Base-by-base conservation (phyloP, 768 basidiomycete genomes). In the Cyclocybe aegerita region DNA sequence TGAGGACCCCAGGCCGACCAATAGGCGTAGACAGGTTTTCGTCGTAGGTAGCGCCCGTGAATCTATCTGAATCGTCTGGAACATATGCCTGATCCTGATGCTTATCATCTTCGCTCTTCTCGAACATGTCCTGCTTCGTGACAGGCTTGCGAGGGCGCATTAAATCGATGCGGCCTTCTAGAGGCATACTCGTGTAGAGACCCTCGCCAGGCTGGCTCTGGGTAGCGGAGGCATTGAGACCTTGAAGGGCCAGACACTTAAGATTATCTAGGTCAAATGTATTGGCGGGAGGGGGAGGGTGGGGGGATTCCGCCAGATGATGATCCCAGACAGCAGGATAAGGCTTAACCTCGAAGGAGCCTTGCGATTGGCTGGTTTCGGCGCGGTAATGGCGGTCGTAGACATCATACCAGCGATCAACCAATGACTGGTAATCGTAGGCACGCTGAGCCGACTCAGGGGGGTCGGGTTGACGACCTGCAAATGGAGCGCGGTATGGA, bases 361-460 rank as follows among this genome's bases (percentile, higher is more conserved):
- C 60, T 43, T 70, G 65, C 11, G 75, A 69, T 32, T 72, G 60
- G 23, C 68, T 65, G 35, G 74, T 59, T 32, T 80, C 69, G 1
- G 88, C 79, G 45, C 92, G 89, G 65, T 90, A 91, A 66, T 96
- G 83, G 40, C 71, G 81, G 73, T 98, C 94, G 61, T 96, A 99
- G 15, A 95, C 85, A 31, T 79, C 77, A 67, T 82, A 96, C 96
- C 96, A 99, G 37, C 86, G 83, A 65, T 95, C 86, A 30, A 97
- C 80, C 31, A 99, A 85, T 6, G 88, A 80, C 50, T 78, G 74
- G 58, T 93, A 95, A 67, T 88, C 81, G 59, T 92, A 90, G 31
- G 81, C 79, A 57, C 74, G 78, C 43, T 77, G 70, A 45, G 62
- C 29, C 38, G 66, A 60, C 47, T 65, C 65, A 38, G 63, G 50